Percentiles rank a stretch among this genome's conserved stretches.
phyloP scores from a whole-genome alignment of 1,139 yeast genomes.

The Debaryomyces nepalensis region DNA sequence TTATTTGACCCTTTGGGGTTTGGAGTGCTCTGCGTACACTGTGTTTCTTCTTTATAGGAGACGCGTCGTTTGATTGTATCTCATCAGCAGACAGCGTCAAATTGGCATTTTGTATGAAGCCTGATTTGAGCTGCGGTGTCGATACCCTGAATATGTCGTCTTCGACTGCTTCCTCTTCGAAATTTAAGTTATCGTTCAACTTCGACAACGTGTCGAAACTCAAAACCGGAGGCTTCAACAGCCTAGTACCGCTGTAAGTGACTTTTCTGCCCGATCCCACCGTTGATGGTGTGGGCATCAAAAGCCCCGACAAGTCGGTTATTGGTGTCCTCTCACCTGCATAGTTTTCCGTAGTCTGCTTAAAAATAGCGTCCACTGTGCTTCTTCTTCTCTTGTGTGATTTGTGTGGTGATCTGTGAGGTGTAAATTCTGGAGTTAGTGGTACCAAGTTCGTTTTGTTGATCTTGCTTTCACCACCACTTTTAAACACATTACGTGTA shows the following conservation, averaged over 20 bases:
- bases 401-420: constrained; percentile 14
- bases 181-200: constrained; percentile 24
- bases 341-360: neutral
- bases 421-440: constrained; percentile 17
- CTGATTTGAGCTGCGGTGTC: constrained; percentile 8
- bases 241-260: constrained; percentile 14
- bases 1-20: constrained; percentile 44
- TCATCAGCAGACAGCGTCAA: constrained; percentile 7
- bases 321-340: constrained; percentile 7
- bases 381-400: constrained; percentile 11
- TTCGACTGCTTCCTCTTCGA: constrained; percentile 22
- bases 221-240: constrained; percentile 20
- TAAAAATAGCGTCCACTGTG: constrained; percentile 12
- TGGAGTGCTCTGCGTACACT: constrained; percentile 13
- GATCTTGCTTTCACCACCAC: neutral
- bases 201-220: constrained; percentile 26
- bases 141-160: constrained; percentile 5
- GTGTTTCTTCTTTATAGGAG: constrained; percentile 11
- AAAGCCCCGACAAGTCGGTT: constrained; percentile 27
- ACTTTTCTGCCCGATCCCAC: constrained; percentile 43
- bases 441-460: constrained; percentile 8
- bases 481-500: neutral
- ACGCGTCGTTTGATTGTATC: constrained; percentile 3
- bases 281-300: constrained; percentile 49
- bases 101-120: constrained; percentile 12